Percentiles rank a stretch among this genome's conserved stretches.
These are phyloP conservation scores for Talaromyces amestolkiae DNA, from an alignment of 2,329 filamentous ascomycete genomes.

Conservation along the genomic window DNA sequence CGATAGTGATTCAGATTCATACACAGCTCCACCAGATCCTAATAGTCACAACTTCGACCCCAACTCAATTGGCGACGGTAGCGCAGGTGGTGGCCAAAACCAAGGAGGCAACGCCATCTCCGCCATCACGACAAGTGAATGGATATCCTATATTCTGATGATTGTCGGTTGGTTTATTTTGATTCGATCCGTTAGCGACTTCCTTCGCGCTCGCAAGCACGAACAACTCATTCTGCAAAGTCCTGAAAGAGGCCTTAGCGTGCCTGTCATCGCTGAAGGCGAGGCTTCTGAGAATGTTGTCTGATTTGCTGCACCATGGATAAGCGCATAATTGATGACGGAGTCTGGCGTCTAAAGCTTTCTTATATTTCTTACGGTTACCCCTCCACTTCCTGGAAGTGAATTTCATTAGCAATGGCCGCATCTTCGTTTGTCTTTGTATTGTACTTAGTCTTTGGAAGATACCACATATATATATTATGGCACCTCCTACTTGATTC, in stretches of 20 bases:
- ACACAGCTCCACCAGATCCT: conserved; percentile 72
- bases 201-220: conserved; percentile 79
- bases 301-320: conserved; percentile 39
- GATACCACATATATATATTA: conserved; percentile 19
- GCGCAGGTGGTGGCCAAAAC: conserved; percentile 29
- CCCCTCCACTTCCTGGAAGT: not conserved
- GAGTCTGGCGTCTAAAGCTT: conserved; percentile 17
- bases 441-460: conserved; percentile 15
- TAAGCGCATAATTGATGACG: conserved; percentile 12
- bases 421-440: not conserved
- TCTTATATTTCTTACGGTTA: not conserved
- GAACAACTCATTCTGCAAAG: conserved; percentile 92
- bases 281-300: conserved; percentile 77
- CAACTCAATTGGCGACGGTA: conserved; percentile 57
- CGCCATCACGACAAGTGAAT: conserved; percentile 72
- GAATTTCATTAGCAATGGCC: conserved; percentile 1
- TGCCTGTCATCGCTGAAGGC: conserved; percentile 82
- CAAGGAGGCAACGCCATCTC: conserved; percentile 44
- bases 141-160: conserved; percentile 91
- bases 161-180: conserved; percentile 97
- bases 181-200: conserved; percentile 90
- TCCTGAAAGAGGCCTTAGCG: conserved; percentile 79
- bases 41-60: conserved; percentile 89
- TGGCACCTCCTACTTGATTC: not conserved
- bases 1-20: conserved; percentile 41